Conservation (phyloP, 805 yeast genomes). For the Kregervanrija pseudodelftensis region DNA sequence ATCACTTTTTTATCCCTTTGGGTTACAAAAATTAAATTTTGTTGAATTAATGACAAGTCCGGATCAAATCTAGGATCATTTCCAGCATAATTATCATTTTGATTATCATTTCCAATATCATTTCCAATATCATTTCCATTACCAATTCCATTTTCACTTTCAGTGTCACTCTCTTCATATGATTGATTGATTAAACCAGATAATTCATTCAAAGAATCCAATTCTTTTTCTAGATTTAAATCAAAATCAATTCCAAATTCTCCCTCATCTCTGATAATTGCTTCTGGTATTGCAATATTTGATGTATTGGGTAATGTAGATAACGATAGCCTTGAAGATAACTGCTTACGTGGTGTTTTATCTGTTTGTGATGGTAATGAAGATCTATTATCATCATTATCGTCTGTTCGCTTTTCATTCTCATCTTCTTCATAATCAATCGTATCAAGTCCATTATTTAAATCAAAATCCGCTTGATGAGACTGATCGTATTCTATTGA, state of each 20-base stretch:
- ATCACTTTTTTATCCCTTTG: neutral
- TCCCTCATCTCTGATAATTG: slow-evolving; percentile 24
- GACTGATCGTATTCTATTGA: slow-evolving; percentile 8
- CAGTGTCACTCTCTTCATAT: neutral
- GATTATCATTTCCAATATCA: slow-evolving; percentile 9
- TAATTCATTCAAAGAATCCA: slow-evolving; percentile 1
- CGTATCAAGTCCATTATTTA: no score
- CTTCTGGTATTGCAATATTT: slow-evolving; percentile 29
- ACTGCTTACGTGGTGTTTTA: no score
- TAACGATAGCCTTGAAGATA: slow-evolving; percentile 15
- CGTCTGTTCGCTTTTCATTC: no score
- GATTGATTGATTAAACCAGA: neutral
- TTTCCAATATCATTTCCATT: slow-evolving; percentile 9
- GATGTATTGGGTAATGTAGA: slow-evolving; percentile 22
- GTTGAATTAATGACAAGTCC: slow-evolving; percentile 14
- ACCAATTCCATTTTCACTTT: slow-evolving; percentile 4
- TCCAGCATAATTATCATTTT: slow-evolving; percentile 7
- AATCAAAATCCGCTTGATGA: slow-evolving; percentile 1
- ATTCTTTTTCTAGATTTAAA: slow-evolving; percentile 8
- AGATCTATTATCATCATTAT: no score
- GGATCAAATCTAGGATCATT: slow-evolving; percentile 6
- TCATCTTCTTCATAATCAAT: no score
- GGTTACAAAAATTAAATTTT: neutral
- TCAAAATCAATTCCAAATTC: slow-evolving; percentile 17
- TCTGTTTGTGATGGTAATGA: no score